Evolutionary conservation across 2,329 filamentous ascomycete species (phyloP), one percentile per base, ranked within the genome.

Genomic region (Pseudomassariella vexata): DNA sequence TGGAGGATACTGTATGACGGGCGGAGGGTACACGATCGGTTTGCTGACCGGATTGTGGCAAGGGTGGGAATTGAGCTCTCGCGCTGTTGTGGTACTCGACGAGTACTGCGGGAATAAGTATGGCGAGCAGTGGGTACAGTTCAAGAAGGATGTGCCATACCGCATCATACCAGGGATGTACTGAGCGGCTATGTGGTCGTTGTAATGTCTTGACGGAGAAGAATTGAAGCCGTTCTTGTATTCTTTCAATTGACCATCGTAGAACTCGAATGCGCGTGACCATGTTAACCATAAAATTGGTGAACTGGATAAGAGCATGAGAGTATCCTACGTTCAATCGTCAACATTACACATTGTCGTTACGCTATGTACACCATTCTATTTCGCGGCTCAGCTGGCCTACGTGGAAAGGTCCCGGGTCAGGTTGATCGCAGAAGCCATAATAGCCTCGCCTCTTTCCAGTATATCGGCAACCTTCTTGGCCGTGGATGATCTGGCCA

Each of bases 41-140:
- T 20, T 52, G 7, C 35, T 42, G 6, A 43, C 61, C 37, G 51
- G 42, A 1, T 20, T 42, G 9, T 47, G 43, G 24, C 55, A 59
- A 38, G 45, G 48, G 6, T 49, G 36, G 20, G 52, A 56, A 26
- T 55, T 65, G 36, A 34, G 49, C 5, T 32, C 28, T 4, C 47
- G 53, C 3, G 55, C 53, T 3, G 52, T 53, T 9, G 50, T 42
- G 2, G 47, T 51, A 18, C 31, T 64, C 37, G 55, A 62, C 24
- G 48, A 49, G 11, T 65, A 65, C 34, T 65, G 63, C 48, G 28
- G 41, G 3, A 38, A 46, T 17, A 40, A 47, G 19, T 65, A 66
- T 28, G 52, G 50, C 6, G 54, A 54, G 42, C 56, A 62, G 46
- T 65, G 62, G 62, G 37, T 28, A 6, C 40, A 47, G 35, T 64